A percentile compares a stretch with the other conserved stretches of the same genome.
phyloP scores from a whole-genome alignment of 192 early-diverging fungal genomes.

The Coemansia sp. region DNA sequence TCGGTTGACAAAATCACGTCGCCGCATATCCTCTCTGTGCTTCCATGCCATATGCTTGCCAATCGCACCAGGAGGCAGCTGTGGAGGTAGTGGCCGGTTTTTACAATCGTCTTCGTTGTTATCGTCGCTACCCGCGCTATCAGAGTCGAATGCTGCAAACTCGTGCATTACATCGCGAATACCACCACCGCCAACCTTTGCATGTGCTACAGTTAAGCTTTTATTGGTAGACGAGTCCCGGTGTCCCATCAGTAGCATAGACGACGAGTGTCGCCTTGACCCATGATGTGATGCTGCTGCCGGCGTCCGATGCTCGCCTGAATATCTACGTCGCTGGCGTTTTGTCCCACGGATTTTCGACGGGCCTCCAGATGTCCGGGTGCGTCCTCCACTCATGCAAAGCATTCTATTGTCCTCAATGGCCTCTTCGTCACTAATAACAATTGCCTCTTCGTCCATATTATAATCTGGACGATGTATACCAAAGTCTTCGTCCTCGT shows the following conservation, averaged over 20 bases:
- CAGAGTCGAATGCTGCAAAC: constrained; percentile 49
- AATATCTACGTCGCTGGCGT: no score
- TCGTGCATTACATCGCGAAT: constrained; percentile 42
- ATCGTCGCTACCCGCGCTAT: constrained; percentile 9
- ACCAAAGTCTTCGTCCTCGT: background rate
- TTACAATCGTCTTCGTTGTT: background rate
- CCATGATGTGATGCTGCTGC: no score
- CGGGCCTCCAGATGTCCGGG: no score
- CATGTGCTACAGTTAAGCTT: background rate
- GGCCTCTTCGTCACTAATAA: constrained; percentile 49
- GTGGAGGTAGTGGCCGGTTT: background rate
- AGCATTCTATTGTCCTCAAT: constrained; percentile 34
- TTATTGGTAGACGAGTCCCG: background rate
- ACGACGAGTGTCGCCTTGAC: no score
- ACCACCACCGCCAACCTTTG: background rate
- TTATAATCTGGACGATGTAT: background rate
- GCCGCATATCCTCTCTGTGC: background rate
- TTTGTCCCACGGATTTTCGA: no score
- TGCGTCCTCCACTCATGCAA: background rate
- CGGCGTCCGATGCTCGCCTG: no score
- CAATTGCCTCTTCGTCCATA: constrained; percentile 14
- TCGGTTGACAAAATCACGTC: constrained; percentile 14
- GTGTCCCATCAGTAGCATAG: background rate
- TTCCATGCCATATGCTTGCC: constrained; percentile 6
- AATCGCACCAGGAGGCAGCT: background rate